Base-by-base conservation (phyloP, 1,139 yeast genomes). In the Sugiyamaella sp. region DNA sequence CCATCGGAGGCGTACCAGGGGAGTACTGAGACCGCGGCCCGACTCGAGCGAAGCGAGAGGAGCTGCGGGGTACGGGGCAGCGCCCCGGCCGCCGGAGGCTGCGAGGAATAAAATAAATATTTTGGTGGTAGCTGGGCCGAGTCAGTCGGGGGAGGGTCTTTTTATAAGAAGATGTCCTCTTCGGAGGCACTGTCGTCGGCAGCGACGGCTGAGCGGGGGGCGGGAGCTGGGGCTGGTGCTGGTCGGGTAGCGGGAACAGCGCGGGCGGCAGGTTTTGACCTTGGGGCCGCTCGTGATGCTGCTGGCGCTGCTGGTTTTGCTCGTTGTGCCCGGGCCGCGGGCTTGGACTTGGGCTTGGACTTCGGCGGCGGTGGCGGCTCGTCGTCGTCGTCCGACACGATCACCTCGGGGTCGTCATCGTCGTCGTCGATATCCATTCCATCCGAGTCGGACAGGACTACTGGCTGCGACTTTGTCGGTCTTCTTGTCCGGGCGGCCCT, bases 131-230 rank as follows among this genome's bases (percentile, higher is more conserved):
- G 24, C 12, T 38, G 14, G 4, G 5, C 2, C 14, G n/a, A 38
- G 24, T 17, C 12, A 20, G 16, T 21, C 25, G 3, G 24, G 20
- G 16, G 6, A 17, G 21, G 37, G 4, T 37, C n/a, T n/a, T n/a
- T 12, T 25, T 43, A 43, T 12, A 43, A 16, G n/a, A 43, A 43
- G 37, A 43, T 16, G 38, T 43, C 46, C 12, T 43, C 46, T 6
- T 35, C 46, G 3, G 46, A 43, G 24, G 27, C 46, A 29, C 32
- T 29, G 35, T 41, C 45, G 16, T 41, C 45, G 35, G 21, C 33
- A 10, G 5, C 29, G 29, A 6, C 10, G 29, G 29, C 5, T 24
- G 29, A 5, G 9, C 10, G 29, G 29, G 9, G 29, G 29, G 29
- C 32, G 21, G 33, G 3, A 10, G 45, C 17, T 25, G 21, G 14